Evolutionary conservation across 495 filamentous ascomycete species (phyloP).

Genomic region (Evansstolkia leycettana): DNA sequence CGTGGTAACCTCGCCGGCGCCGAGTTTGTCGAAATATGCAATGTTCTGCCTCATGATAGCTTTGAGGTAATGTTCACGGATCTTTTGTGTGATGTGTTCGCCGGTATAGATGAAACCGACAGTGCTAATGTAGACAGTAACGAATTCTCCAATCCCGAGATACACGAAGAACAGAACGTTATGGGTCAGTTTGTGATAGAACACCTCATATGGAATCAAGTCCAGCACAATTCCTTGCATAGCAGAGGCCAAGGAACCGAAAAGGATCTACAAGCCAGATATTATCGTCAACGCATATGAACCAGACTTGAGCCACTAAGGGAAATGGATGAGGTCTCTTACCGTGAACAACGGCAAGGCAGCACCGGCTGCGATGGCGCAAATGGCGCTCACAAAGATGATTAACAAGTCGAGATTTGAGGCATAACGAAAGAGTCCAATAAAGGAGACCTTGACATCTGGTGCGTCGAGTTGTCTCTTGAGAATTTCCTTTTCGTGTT

Average conservation of each 20-base stretch:
- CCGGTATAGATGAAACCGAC: slow-evolving; percentile 90
- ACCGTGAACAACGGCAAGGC: slow-evolving; percentile 82
- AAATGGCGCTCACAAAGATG: slow-evolving; percentile 50
- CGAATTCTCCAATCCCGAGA: slow-evolving; percentile 75
- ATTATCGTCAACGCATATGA: neutral
- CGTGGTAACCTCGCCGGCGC: slow-evolving; percentile 85
- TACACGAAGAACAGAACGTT: slow-evolving; percentile 86
- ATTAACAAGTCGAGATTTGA: slow-evolving; percentile 63
- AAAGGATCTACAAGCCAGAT: slow-evolving; percentile 37
- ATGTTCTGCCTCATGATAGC: slow-evolving; percentile 86
- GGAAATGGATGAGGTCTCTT: slow-evolving; percentile 7
- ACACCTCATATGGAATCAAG: slow-evolving; percentile 33
- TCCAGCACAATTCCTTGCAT: slow-evolving; percentile 54
- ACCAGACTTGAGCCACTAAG: neutral
- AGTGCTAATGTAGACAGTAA: slow-evolving; percentile 68
- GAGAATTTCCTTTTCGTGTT: slow-evolving; percentile 53
- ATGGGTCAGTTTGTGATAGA: slow-evolving; percentile 45
- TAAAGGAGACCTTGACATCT: slow-evolving; percentile 48
- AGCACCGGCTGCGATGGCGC: slow-evolving; percentile 66
- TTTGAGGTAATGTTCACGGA: slow-evolving; percentile 70
- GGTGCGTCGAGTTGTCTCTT: slow-evolving; percentile 60
- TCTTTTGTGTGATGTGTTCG: slow-evolving; percentile 76
- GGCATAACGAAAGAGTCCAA: slow-evolving; percentile 68
- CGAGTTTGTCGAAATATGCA: slow-evolving; percentile 83
- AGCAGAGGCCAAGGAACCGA: slow-evolving; percentile 59